Conservation (phyloP, 768 basidiomycete species). For the Dentipellis fragilis region DNA sequence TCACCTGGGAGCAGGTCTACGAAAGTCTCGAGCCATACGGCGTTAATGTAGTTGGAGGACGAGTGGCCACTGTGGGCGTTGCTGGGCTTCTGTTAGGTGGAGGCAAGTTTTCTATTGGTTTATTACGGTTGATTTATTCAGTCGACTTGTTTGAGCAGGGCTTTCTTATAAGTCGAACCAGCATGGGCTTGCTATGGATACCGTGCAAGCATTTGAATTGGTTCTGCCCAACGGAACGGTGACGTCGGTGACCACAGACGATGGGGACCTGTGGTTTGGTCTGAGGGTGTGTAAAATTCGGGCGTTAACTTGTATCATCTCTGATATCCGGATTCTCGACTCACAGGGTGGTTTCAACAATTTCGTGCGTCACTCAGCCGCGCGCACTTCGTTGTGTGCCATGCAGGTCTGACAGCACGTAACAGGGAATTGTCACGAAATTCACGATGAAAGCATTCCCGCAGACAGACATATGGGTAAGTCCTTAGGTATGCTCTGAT, state of each 20-base stretch:
- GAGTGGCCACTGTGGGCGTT: constrained; percentile 15
- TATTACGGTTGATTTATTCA: neutral
- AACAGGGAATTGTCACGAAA: constrained; percentile 44
- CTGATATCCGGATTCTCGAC: neutral
- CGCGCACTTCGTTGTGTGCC: neutral
- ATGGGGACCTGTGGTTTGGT: constrained; percentile 29
- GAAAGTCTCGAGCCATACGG: constrained; percentile 6
- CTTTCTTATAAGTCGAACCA: constrained; percentile 53
- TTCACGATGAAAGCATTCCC: constrained; percentile 44
- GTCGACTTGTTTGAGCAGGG: constrained; percentile 20
- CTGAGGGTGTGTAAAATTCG: constrained; percentile 27
- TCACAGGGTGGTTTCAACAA: constrained; percentile 47
- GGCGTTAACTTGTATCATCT: neutral
- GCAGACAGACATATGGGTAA: constrained; percentile 46
- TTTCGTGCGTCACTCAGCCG: constrained; percentile 24
- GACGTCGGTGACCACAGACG: constrained; percentile 17
- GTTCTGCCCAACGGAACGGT: constrained; percentile 42
- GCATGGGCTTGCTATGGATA: constrained; percentile 43
- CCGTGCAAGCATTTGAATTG: constrained; percentile 37
- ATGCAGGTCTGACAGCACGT: neutral
- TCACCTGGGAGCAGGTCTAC: constrained; percentile 17
- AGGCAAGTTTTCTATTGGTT: neutral
- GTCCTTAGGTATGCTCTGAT: neutral
- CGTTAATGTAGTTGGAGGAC: constrained; percentile 15
- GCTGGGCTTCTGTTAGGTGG: constrained; percentile 16